phyloP scores from a whole-genome alignment of 306 rosid genomes.

The Dryas octopetala region DNA sequence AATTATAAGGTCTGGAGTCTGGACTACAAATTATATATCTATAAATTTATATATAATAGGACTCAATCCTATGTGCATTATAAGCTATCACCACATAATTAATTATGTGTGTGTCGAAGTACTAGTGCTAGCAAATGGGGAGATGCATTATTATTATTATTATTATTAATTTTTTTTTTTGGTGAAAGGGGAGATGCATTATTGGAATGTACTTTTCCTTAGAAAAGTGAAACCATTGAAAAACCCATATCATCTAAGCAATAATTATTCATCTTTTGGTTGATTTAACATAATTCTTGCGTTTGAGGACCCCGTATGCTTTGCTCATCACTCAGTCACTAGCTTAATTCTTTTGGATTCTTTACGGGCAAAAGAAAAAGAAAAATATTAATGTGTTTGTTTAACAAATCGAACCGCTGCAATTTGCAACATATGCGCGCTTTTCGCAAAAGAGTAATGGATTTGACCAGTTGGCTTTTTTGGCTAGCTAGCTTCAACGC shows the following conservation, averaged over 20 bases:
- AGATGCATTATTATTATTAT: neutral
- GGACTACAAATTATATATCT: neutral
- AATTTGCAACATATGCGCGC: conserved; percentile 8
- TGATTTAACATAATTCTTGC: neutral
- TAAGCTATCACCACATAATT: neutral
- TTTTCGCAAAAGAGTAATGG: conserved; percentile 5
- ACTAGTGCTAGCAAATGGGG: conserved; percentile 1
- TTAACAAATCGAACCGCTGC: conserved; percentile 10
- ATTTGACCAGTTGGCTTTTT: conserved; percentile 7
- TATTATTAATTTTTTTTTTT: too few species aligned
- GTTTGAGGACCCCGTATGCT: neutral
- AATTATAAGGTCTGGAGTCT: neutral
- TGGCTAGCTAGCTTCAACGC: neutral
- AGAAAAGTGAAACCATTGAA: conserved; percentile 13
- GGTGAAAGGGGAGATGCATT: neutral
- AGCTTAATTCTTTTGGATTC: neutral
- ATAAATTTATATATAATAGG: too few species aligned
- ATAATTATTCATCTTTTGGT: conserved; percentile 15
- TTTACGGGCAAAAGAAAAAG: neutral
- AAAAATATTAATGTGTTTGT: neutral
- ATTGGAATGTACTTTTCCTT: conserved; percentile 12
- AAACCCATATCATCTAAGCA: neutral
- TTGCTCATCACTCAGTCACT: conserved; percentile 2
- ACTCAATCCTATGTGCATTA: neutral
- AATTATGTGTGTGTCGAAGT: neutral